Evolutionary conservation across 1,139 yeast genomes (phyloP).

Genomic region (Petasospora rhodanensis): DNA sequence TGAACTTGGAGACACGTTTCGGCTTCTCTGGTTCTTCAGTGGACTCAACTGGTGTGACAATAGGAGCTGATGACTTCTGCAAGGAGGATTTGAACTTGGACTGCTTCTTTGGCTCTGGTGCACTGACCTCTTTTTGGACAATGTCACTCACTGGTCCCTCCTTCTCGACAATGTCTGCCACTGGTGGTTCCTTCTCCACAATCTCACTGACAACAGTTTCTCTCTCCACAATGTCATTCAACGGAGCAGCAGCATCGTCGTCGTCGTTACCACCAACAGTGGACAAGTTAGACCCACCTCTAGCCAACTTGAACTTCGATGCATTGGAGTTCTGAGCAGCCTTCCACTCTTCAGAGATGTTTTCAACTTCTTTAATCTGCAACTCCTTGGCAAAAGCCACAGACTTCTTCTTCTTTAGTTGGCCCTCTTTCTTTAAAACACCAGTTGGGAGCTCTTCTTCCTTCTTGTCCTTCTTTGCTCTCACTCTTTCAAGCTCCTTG

Average conservation of each 20-base stretch:
- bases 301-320: slow-evolving; percentile 19
- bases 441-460: slow-evolving; percentile 1
- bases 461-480: slow-evolving; percentile 7
- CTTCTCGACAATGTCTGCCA: slow-evolving; percentile 6
- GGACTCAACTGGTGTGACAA: not conserved
- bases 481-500: slow-evolving; percentile 17
- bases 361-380: slow-evolving; percentile 52
- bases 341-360: slow-evolving; percentile 43
- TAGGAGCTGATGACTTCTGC: slow-evolving; percentile 2
- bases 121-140: slow-evolving; percentile 1
- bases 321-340: slow-evolving; percentile 8
- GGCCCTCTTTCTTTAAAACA: not conserved
- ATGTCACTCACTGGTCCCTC: slow-evolving; percentile 3
- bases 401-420: slow-evolving; percentile 31
- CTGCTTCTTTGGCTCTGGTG: slow-evolving; percentile 4
- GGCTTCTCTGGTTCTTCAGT: not conserved
- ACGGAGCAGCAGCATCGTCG: slow-evolving; percentile 1
- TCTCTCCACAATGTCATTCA: slow-evolving; percentile 1
- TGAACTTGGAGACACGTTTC: slow-evolving; percentile 6
- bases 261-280: not conserved
- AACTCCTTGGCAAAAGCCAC: slow-evolving; percentile 47
- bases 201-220: slow-evolving; percentile 6
- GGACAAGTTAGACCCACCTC: slow-evolving; percentile 1
- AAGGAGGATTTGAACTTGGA: slow-evolving; percentile 17
- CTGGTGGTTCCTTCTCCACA: slow-evolving; percentile 10